Evolutionary conservation across 1,284 basidiomycete species (phyloP).

Genomic region (Neonothopanus nambi): DNA sequence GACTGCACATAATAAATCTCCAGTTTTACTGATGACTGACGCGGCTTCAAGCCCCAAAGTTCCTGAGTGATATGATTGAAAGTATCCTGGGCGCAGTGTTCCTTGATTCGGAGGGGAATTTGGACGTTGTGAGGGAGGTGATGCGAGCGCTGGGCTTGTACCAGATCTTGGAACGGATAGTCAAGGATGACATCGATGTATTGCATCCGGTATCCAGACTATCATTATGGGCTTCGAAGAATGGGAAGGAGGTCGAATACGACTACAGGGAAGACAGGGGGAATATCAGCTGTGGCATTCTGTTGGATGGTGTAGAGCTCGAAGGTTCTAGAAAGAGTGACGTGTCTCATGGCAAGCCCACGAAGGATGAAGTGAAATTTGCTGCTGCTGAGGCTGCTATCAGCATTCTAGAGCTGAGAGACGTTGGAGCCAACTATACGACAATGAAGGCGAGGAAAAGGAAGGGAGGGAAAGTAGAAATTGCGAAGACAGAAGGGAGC

Average conservation of each 20-base stretch:
- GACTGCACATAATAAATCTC: too few relatives aligned
- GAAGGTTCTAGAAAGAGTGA: constrained; percentile 46
- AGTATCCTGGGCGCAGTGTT: constrained; percentile 81
- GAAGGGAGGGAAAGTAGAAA: not conserved
- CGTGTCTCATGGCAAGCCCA: constrained; percentile 49
- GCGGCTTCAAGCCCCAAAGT: constrained; percentile 81
- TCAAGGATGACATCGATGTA: constrained; percentile 60
- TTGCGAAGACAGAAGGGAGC: too few relatives aligned
- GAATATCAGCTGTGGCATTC: constrained; percentile 48
- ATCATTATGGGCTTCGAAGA: constrained; percentile 55
- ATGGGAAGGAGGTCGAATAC: constrained; percentile 45
- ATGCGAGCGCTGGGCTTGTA: constrained; percentile 59
- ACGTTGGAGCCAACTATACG: constrained; percentile 2
- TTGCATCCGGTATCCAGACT: constrained; percentile 69
- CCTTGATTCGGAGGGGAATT: constrained; percentile 67
- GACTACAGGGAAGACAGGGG: constrained; percentile 44
- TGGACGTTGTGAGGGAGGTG: constrained; percentile 54
- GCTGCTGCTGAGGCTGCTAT: constrained; percentile 64
- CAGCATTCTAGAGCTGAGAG: constrained; percentile 31
- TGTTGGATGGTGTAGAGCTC: constrained; percentile 46
- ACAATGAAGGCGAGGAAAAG: not conserved
- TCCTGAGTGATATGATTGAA: constrained; percentile 79
- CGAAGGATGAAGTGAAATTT: constrained; percentile 62
- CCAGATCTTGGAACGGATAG: constrained; percentile 60
- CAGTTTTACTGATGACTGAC: constrained; percentile 25